Percentiles rank a stretch among this genome's conserved stretches.
Evolutionary conservation across 768 basidiomycete genomes (phyloP).

Genomic region (Panellus pusillus): DNA sequence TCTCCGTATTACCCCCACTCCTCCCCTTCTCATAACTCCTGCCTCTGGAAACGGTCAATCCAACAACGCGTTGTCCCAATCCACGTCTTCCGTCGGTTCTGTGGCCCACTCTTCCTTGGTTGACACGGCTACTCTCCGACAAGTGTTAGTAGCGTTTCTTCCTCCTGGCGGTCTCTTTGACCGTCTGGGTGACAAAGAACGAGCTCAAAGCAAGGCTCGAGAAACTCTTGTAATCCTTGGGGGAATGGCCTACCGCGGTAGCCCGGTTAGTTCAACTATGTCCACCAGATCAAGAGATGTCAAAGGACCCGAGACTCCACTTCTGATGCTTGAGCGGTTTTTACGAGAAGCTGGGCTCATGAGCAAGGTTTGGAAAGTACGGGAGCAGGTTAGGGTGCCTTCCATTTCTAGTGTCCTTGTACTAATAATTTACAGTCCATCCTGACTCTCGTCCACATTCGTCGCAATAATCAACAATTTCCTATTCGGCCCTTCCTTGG

Average conservation of each 20-base stretch:
- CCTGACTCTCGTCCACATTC: conserved; percentile 68
- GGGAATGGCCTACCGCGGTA: conserved; percentile 65
- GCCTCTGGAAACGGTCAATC: conserved; percentile 28
- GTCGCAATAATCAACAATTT: conserved; percentile 68
- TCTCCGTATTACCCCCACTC: conserved; percentile 66
- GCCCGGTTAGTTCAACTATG: conserved; percentile 38
- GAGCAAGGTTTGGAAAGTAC: conserved; percentile 84
- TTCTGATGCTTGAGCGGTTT: conserved; percentile 68
- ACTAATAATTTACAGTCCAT: conserved; percentile 45
- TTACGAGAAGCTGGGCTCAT: conserved; percentile 70
- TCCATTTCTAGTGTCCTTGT: neutral
- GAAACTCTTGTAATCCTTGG: conserved; percentile 76
- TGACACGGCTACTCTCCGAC: conserved; percentile 63
- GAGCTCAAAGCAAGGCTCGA: conserved; percentile 69
- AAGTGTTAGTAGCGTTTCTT: conserved; percentile 66
- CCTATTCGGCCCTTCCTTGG: conserved; percentile 82
- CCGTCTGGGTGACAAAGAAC: conserved; percentile 81
- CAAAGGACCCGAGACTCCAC: conserved; percentile 69
- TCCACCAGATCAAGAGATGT: conserved; percentile 48
- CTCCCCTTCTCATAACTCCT: conserved; percentile 59
- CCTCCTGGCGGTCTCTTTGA: conserved; percentile 79
- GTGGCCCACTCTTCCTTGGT: conserved; percentile 41
- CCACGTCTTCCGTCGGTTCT: conserved; percentile 51
- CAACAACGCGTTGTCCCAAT: conserved; percentile 37
- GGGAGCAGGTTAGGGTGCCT: conserved; percentile 72